Base-by-base conservation (phyloP, 1,139 yeast genomes). In the Candida tetrigidarum region DNA sequence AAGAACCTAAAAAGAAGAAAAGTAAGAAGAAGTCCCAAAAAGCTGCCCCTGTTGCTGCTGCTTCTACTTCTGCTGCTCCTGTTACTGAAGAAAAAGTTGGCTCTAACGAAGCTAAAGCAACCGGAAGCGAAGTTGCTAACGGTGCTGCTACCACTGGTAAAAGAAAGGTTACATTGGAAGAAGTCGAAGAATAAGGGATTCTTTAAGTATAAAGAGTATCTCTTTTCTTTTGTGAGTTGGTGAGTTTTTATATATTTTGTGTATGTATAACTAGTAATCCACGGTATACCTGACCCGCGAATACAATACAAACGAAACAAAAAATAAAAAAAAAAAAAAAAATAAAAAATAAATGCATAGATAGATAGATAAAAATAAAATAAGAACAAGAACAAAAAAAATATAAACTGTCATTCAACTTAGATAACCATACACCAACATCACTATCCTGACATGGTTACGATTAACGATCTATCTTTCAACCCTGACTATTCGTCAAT, bases 401-500 rank as follows among this genome's bases (percentile, higher is more conserved):
- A n/a, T n/a, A n/a, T n/a, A n/a, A n/a, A n/a, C n/a, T n/a, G n/a
- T n/a, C n/a, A n/a, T n/a, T n/a, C n/a, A n/a, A n/a, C n/a, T n/a
- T n/a, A n/a, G n/a, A n/a, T n/a, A n/a, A n/a, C n/a, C n/a, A n/a
- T n/a, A n/a, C n/a, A 35, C 14, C 37, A 35, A n/a, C 26, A 20
- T 34, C 11, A 22, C 20, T 11, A 8, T 16, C 19, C 2, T 4
- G 7, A 14, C 12, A 32, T 48, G 48, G 43, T 25, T 11, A 46
- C 44, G 40, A 70, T 74, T 43, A 71, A 74, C 55, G 71, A 68
- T 56, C 58, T 74, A 39, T 60, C 74, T 5, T 72, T 74, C 58
- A 74, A 74, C 52, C 78, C 74, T 53, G 79, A 74, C 55, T 63
- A 66, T 50, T 63, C 76, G 14, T 71, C 76, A 48, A 58, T 74